phyloP scores from a whole-genome alignment of 192 early-diverging fungal genomes.

The Diversispora eburnea region DNA sequence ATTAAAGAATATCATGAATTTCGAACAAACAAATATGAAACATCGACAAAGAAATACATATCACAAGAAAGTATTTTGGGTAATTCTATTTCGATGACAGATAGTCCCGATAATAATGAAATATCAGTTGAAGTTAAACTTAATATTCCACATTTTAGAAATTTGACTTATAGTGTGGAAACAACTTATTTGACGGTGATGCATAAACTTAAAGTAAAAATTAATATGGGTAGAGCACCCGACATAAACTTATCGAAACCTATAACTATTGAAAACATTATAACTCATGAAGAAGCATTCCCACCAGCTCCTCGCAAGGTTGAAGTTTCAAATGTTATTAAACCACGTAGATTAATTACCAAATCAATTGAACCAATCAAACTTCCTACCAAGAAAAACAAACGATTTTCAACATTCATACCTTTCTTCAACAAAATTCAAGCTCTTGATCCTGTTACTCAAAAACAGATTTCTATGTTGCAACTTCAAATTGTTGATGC shows the following conservation, averaged over 20 bases:
- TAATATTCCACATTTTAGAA: neutral
- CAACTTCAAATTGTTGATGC: neutral
- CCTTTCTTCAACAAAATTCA: conserved; percentile 1
- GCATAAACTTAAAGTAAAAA: conserved; percentile 15
- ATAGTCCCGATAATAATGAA: neutral
- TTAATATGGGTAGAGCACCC: conserved; percentile 1
- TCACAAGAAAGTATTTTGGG: neutral
- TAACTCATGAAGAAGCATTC: neutral
- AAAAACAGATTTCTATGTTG: neutral
- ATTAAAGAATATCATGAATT: conserved; percentile 24
- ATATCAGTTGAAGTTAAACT: neutral
- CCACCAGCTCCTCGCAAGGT: neutral
- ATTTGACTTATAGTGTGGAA: neutral
- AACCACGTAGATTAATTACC: neutral
- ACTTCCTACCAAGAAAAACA: neutral
- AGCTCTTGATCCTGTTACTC: neutral
- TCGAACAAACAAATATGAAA: neutral
- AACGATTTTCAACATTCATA: neutral
- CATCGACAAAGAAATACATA: neutral
- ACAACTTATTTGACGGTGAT: neutral
- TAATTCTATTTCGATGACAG: neutral
- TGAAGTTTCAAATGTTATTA: neutral
- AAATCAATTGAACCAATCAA: neutral
- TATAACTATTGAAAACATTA: neutral
- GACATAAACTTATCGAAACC: neutral